These are phyloP conservation scores for Edaphochlamys debaryana DNA, from an alignment of 139 green algal genomes.

Conservation along the genomic window DNA sequence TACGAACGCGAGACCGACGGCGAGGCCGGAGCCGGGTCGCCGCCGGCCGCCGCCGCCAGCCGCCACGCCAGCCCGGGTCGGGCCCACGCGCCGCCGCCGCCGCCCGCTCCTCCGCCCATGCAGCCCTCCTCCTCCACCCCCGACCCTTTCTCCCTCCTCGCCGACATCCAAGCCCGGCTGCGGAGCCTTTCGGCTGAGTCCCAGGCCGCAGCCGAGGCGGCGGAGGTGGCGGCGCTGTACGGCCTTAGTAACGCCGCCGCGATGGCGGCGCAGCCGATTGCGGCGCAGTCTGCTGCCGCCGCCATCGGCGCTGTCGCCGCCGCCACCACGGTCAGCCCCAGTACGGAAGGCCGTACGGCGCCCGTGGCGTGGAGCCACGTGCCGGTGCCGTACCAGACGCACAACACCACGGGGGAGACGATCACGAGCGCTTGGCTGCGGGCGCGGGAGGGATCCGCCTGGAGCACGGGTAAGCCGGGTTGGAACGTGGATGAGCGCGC, in stretches of 20 bases:
- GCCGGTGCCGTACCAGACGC: conserved; percentile 27
- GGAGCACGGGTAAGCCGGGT: conserved; percentile 19
- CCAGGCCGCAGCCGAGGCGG: background rate
- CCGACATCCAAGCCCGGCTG: conserved; percentile 18
- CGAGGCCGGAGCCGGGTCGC: background rate
- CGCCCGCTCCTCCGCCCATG: background rate
- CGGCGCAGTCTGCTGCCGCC: background rate
- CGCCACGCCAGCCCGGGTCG: background rate
- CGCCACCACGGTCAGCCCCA: background rate
- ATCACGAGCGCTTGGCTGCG: conserved; percentile 8
- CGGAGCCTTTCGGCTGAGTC: conserved; percentile 9
- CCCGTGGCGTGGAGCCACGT: background rate
- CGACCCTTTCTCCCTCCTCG: conserved; percentile 5
- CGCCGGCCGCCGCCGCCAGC: too few species aligned
- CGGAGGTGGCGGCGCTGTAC: background rate
- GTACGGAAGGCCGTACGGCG: conserved; percentile 3
- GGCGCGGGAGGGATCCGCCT: background rate
- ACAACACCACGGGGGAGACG: conserved; percentile 16
- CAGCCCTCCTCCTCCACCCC: background rate
- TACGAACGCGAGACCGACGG: conserved; percentile 23
- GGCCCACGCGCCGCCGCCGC: too few species aligned
- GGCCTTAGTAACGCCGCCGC: background rate
- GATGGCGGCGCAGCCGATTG: background rate
- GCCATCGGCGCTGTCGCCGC: background rate
- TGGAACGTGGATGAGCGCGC: too few species aligned